Evolutionary conservation across 106 monocot genomes (phyloP).

Genomic region (Dendrobium officinale): DNA sequence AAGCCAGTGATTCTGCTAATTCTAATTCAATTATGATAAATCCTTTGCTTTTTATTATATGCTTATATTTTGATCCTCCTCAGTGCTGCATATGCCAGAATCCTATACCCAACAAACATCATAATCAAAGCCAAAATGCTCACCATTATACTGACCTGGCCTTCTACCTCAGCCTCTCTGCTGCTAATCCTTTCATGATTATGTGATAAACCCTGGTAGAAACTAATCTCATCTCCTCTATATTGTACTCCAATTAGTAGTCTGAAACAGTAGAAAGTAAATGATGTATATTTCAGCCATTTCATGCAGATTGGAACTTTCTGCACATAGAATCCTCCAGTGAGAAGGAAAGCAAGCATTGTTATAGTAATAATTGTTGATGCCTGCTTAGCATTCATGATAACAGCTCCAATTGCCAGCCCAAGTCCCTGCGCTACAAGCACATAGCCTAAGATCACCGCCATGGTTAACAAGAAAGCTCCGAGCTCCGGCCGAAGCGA

Average conservation of each 20-base stretch:
- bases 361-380: slow-evolving; percentile 68
- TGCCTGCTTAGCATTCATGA: slow-evolving; percentile 86
- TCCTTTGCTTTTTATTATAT: not conserved
- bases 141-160: slow-evolving; percentile 12
- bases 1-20: not conserved
- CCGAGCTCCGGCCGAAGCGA: slow-evolving; percentile 42
- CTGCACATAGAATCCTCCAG: slow-evolving; percentile 81
- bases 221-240: slow-evolving; percentile 5
- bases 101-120: slow-evolving; percentile 70
- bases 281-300: slow-evolving; percentile 84
- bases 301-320: slow-evolving; percentile 53
- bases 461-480: slow-evolving; percentile 61
- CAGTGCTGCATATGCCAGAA: slow-evolving; percentile 66
- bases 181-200: not conserved
- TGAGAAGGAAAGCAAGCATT: slow-evolving; percentile 81
- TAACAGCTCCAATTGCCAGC: slow-evolving; percentile 53
- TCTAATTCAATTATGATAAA: too few relatives aligned
- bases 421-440: slow-evolving; percentile 83
- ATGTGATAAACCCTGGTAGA: not conserved
- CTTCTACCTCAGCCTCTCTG: slow-evolving; percentile 6
- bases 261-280: slow-evolving; percentile 75
- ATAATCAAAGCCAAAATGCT: slow-evolving; percentile 33
- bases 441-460: slow-evolving; percentile 65
- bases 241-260: slow-evolving; percentile 71
- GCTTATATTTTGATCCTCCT: slow-evolving; percentile 32